Conservation (phyloP, 306 rosid genomes). For the Cicer chorassanicum region DNA sequence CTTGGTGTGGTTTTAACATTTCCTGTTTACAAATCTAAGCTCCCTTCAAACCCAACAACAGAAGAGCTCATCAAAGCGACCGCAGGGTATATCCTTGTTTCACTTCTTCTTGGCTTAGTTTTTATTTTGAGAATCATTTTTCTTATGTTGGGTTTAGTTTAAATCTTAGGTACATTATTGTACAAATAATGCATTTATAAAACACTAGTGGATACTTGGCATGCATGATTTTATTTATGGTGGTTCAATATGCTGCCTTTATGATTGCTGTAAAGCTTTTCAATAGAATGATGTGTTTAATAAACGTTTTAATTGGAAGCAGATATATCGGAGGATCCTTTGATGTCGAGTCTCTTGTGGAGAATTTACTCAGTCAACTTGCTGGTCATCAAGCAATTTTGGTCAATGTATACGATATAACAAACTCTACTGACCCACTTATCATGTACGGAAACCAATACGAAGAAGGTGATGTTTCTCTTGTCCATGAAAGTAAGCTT, state of each 20-base stretch:
- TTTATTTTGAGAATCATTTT: constrained; percentile 15
- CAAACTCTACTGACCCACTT: constrained; percentile 73
- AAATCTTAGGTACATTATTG: constrained; percentile 4
- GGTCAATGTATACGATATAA: constrained; percentile 89
- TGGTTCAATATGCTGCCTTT: constrained; percentile 36
- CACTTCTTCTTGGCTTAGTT: constrained; percentile 5
- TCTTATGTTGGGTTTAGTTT: constrained; percentile 20
- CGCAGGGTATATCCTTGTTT: constrained; percentile 74
- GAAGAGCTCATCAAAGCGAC: constrained; percentile 77
- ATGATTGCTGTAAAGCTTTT: constrained; percentile 34
- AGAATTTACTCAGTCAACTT: constrained; percentile 97
- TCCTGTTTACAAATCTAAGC: constrained; percentile 94
- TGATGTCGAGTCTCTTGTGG: constrained; percentile 97
- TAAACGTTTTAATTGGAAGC: constrained; percentile 44
- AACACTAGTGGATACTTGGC: no score
- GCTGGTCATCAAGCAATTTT: constrained; percentile 91
- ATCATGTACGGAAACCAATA: constrained; percentile 89
- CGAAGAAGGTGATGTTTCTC: constrained; percentile 81
- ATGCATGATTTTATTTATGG: no score
- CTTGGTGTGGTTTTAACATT: constrained; percentile 99
- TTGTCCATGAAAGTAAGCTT: constrained; percentile 80
- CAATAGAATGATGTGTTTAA: constrained; percentile 38
- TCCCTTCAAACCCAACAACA: constrained; percentile 67
- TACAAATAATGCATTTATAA: no score
- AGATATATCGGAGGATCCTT: constrained; percentile 97